Evolutionary conservation across 2,329 filamentous ascomycete species (phyloP).

Genomic region (Arthrobotrys sphaeroides): DNA sequence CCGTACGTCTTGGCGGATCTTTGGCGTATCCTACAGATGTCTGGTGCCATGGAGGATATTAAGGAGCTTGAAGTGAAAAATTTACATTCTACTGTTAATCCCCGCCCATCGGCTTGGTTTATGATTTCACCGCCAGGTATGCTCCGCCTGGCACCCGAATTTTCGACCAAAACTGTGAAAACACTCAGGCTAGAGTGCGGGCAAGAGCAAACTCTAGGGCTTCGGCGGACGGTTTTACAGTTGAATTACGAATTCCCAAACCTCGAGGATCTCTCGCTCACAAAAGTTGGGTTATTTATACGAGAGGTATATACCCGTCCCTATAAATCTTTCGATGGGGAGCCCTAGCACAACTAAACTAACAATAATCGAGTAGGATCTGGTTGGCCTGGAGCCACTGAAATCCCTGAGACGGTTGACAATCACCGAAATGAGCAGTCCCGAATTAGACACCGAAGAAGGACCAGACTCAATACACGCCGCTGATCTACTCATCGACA

Average conservation of each 20-base stretch:
- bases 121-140: neutral
- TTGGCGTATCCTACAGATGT: neutral
- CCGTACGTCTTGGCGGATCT: neutral
- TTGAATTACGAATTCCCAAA: neutral
- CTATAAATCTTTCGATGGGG: neutral
- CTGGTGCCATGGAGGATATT: neutral
- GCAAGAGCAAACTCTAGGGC: neutral
- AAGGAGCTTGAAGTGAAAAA: neutral
- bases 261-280: neutral
- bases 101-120: neutral
- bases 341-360: neutral
- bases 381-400: neutral
- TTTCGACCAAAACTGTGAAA: neutral
- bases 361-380: neutral
- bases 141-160: neutral
- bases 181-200: neutral
- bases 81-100: neutral
- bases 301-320: neutral
- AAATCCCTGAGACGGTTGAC: neutral
- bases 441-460: neutral
- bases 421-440: slow-evolving; percentile 8
- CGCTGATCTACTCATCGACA: slow-evolving; percentile 14
- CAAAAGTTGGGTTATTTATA: neutral
- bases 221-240: neutral
- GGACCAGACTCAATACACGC: slow-evolving; percentile 22